Evolutionary conservation across 2,329 filamentous ascomycete genomes (phyloP).

Genomic region (Colletotrichum orchidophilum): DNA sequence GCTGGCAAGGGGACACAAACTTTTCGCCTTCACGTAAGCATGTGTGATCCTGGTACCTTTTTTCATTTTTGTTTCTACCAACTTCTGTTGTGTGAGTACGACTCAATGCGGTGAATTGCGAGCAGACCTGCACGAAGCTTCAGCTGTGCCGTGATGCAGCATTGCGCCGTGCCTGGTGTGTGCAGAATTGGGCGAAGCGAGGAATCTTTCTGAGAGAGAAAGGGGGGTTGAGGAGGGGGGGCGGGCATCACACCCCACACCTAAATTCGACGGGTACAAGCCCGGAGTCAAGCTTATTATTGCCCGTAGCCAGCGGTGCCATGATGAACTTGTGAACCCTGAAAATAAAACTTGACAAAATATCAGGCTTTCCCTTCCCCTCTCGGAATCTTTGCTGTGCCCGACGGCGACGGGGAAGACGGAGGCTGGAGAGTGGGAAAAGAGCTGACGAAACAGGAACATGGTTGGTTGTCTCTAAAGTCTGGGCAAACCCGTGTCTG

Average conservation of each 20-base stretch:
- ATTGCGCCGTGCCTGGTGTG: background rate
- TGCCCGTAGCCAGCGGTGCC: background rate
- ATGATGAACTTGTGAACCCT: background rate
- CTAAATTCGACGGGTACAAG: background rate
- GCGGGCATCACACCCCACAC: background rate
- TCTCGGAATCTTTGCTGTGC: background rate
- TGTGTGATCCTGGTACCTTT: slow-evolving; percentile 2
- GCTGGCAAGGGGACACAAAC: background rate
- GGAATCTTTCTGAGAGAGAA: background rate
- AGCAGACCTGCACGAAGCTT: background rate
- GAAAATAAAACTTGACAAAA: background rate
- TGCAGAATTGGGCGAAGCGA: background rate
- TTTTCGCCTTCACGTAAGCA: background rate
- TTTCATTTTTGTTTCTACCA: background rate
- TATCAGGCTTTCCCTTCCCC: background rate
- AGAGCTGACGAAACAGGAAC: background rate
- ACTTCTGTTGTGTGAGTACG: background rate
- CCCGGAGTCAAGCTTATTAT: slow-evolving; percentile 2
- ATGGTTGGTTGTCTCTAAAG: slow-evolving; percentile 14
- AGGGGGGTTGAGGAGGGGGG: background rate
- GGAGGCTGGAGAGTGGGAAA: background rate
- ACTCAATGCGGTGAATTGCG: slow-evolving; percentile 18
- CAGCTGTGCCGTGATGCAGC: slow-evolving; percentile 9
- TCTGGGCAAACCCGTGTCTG: slow-evolving; percentile 33
- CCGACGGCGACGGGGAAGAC: background rate